These are phyloP conservation scores for Paracoccidioides brasiliensis DNA, from an alignment of 2,329 filamentous ascomycete species.

Conservation along the genomic window DNA sequence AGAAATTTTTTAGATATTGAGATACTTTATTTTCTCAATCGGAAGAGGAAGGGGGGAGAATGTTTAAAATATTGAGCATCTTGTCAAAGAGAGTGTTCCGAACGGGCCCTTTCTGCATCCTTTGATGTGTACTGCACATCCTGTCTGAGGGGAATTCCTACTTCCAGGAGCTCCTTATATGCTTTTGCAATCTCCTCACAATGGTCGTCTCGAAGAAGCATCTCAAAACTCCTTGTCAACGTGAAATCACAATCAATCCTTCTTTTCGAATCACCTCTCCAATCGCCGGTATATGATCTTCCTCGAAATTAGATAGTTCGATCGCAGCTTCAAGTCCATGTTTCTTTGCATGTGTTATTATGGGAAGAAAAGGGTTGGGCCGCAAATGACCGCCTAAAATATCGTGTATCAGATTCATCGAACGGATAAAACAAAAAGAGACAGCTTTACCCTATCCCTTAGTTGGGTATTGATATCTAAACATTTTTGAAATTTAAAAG, in stretches of 20 bases:
- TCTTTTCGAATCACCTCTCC: slow-evolving; percentile 29
- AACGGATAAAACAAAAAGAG: not conserved
- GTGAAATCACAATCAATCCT: slow-evolving; percentile 32
- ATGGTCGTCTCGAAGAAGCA: slow-evolving; percentile 18
- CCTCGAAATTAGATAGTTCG: slow-evolving; percentile 30
- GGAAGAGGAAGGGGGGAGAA: no score
- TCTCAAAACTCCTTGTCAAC: slow-evolving; percentile 28
- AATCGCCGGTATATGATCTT: slow-evolving; percentile 27
- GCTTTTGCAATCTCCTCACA: slow-evolving; percentile 19
- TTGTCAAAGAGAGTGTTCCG: not conserved
- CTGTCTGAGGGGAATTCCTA: slow-evolving; percentile 16
- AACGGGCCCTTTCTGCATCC: slow-evolving; percentile 14
- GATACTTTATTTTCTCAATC: not conserved
- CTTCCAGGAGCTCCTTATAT: slow-evolving; percentile 18
- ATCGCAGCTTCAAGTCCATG: slow-evolving; percentile 25
- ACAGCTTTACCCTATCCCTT: not conserved
- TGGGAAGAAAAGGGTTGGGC: slow-evolving; percentile 30
- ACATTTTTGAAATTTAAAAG: not conserved
- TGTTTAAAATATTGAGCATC: not conserved
- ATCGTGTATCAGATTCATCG: not conserved
- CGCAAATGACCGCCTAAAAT: slow-evolving; percentile 28
- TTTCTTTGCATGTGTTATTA: slow-evolving; percentile 19
- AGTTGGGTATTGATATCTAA: no score
- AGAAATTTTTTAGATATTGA: not conserved
- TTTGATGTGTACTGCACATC: slow-evolving; percentile 17